Evolutionary conservation across 129 eudicot genomes (phyloP), one percentile per base, ranked within the genome.

Genomic region (Helichrysum umbraculigerum): DNA sequence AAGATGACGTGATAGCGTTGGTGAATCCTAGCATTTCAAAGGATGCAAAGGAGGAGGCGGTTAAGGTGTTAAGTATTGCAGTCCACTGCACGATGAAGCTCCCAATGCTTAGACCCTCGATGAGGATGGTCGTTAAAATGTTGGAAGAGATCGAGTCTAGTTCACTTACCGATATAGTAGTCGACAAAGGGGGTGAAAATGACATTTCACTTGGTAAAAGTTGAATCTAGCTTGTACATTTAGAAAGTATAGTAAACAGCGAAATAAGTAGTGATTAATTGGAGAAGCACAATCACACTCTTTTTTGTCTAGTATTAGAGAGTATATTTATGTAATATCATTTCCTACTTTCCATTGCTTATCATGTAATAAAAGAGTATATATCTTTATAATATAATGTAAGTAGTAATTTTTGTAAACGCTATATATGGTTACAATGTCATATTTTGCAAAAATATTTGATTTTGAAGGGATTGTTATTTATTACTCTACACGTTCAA

Each of bases 121-220:
- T 87, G 96, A 89, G 88, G 80, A 83, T 76, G 88, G 92, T 89
- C n/a, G 96, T 89, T 29, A 86, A 87, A 74, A 87, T 90, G 92
- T 76, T 90, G 70, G 94, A 89, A 81, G 90, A 89, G 37, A 78
- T 75, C 25, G 71, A 74, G 67, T 88, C 86, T 28, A 39, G 35
- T 62, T 63, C 56, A 12, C 65, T 77, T 50, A 66, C 68, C 0
- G 71, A 71, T 19, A 69, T 83, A 66, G 62, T 69, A 21, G 83
- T 88, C 35, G 76, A 56, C 57, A 67, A 57, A 64, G 75, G 6
- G 51, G 71, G 58, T 6, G 81, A 82, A 57, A 73, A 74, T 29
- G 42, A 5, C 17, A 39, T 66, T 20, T 67, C 52, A 20, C 22
- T 9, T 11, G 32, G 47, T 67, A 75, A 83, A 78, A 47, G 12